These are phyloP conservation scores for Colletotrichum graminicola DNA, from an alignment of 2,329 filamentous ascomycete species.

Conservation along the genomic window DNA sequence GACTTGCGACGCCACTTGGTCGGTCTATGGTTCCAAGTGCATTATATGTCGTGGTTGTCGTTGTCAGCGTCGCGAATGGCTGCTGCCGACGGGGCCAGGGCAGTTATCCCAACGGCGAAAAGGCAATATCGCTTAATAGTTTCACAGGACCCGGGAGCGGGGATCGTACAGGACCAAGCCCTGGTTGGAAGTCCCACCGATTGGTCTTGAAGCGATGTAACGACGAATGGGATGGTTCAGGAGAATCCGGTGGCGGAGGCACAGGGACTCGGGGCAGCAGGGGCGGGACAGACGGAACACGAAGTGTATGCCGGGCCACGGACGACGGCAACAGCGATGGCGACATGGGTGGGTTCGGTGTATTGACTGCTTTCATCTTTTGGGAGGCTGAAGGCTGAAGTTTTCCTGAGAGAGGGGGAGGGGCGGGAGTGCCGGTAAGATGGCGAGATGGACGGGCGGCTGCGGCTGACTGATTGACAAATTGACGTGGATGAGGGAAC, in stretches of 20 bases:
- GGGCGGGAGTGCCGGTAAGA: not conserved
- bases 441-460: not conserved
- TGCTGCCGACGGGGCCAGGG: not conserved
- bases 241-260: slow-evolving; percentile 25
- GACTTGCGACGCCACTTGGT: not conserved
- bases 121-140: slow-evolving; percentile 16
- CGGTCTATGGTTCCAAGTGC: not conserved
- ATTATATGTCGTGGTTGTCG: not conserved
- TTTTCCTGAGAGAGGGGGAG: not conserved
- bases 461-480: not conserved
- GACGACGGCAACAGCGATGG: not conserved
- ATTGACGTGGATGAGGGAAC: not conserved
- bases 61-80: not conserved
- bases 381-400: not conserved
- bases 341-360: slow-evolving; percentile 16
- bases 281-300: slow-evolving; percentile 10
- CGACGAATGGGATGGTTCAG: slow-evolving; percentile 23
- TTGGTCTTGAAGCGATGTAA: slow-evolving; percentile 34
- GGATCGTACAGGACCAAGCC: slow-evolving; percentile 8
- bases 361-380: slow-evolving; percentile 7
- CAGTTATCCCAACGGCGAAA: slow-evolving; percentile 9
- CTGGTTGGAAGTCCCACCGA: slow-evolving; percentile 23
- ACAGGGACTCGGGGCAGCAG: not conserved
- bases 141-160: slow-evolving; percentile 7
- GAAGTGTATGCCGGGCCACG: not conserved